phyloP scores from a whole-genome alignment of 202 grass and related monocot genomes.

The Zizania palustris region DNA sequence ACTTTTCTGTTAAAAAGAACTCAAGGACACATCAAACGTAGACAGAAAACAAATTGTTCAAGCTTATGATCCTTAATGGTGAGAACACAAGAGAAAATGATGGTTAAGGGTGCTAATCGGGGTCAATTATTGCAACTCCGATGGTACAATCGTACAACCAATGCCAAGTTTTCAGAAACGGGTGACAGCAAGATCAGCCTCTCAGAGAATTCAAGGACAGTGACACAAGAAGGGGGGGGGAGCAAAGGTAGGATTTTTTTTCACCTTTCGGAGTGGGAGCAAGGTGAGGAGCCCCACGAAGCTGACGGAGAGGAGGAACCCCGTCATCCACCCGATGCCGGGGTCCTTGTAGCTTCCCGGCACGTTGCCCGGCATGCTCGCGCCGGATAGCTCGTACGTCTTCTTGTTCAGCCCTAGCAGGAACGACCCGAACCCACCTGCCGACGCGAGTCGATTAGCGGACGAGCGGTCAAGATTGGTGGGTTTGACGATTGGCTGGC shows the following conservation, averaged over 20 bases:
- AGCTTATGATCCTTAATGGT: slow-evolving; percentile 1
- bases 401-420: slow-evolving; percentile 80
- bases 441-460: not conserved
- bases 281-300: slow-evolving; percentile 89
- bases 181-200: slow-evolving; percentile 32
- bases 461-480: slow-evolving; percentile 8
- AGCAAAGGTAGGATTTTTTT: not conserved
- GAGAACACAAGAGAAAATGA: slow-evolving; percentile 16
- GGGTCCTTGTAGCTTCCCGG: slow-evolving; percentile 82
- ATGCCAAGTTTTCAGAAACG: slow-evolving; percentile 1
- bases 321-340: slow-evolving; percentile 88
- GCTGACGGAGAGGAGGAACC: slow-evolving; percentile 77
- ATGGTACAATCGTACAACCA: not conserved
- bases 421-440: slow-evolving; percentile 93
- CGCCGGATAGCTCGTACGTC: slow-evolving; percentile 84
- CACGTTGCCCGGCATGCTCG: slow-evolving; percentile 70
- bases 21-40: not conserved
- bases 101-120: not conserved
- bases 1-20: not conserved
- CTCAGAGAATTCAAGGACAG: slow-evolving; percentile 19
- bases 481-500: too few relatives aligned
- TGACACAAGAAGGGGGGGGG: not conserved
- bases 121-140: not conserved
- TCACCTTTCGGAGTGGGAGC: slow-evolving; percentile 95
- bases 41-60: not conserved